A percentile compares a stretch with the other conserved stretches of the same genome.
Conservation (phyloP, 768 basidiomycete species). For the Suillus ampliporus region DNA sequence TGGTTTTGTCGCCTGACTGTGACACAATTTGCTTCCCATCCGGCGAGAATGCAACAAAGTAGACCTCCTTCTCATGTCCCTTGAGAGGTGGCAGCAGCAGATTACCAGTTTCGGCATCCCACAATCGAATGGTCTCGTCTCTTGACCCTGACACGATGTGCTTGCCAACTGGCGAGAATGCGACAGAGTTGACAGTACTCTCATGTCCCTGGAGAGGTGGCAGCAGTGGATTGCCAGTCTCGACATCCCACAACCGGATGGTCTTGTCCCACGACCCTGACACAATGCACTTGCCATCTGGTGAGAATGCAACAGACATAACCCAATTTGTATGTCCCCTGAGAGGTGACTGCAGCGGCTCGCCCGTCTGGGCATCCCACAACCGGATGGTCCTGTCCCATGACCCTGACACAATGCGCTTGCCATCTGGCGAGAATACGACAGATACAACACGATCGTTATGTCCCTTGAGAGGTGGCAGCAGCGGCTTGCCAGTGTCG, state of each 20-base stretch:
- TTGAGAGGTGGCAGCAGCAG: slow-evolving; percentile 16
- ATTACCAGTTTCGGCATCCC: slow-evolving; percentile 40
- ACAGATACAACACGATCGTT: slow-evolving; percentile 20
- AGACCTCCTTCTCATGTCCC: background rate
- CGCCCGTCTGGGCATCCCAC: background rate
- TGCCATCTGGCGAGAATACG: slow-evolving; percentile 59
- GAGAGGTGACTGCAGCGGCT: background rate
- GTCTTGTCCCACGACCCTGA: slow-evolving; percentile 60
- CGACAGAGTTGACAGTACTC: background rate
- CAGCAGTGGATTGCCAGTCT: slow-evolving; percentile 10
- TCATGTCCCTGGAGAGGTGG: slow-evolving; percentile 7
- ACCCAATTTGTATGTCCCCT: background rate
- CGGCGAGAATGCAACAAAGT: background rate
- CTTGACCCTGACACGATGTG: background rate
- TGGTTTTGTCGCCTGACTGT: background rate
- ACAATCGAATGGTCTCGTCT: slow-evolving; percentile 31
- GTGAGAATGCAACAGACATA: slow-evolving; percentile 50
- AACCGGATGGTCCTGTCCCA: slow-evolving; percentile 55
- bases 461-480: background rate
- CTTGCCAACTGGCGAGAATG: background rate
- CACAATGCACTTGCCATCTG: slow-evolving; percentile 53
- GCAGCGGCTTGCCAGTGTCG: background rate
- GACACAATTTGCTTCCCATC: background rate
- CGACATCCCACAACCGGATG: slow-evolving; percentile 52
- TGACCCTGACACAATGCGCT: slow-evolving; percentile 53